Conservation (phyloP, 805 yeast species). For the Wickerhamomyces pijperi region DNA sequence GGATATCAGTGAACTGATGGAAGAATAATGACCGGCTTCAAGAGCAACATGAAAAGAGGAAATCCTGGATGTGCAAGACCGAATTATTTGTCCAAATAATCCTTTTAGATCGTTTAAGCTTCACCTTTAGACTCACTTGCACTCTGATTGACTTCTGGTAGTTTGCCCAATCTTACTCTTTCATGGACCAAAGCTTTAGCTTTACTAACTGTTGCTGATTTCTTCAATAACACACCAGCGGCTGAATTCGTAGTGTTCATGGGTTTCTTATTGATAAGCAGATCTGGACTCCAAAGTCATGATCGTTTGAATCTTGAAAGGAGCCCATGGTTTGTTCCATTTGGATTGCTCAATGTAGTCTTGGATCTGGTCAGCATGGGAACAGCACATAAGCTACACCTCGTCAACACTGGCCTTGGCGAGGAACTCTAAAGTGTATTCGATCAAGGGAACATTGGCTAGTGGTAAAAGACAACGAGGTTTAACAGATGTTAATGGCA, state of each 20-base stretch:
- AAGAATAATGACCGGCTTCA: no score
- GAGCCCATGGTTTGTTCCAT: constrained; percentile 62
- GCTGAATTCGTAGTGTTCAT: not conserved
- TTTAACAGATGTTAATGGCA: constrained; percentile 76
- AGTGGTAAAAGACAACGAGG: constrained; percentile 90
- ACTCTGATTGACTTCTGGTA: no score
- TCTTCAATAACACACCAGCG: no score
- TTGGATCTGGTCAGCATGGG: constrained; percentile 85
- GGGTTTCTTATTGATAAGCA: constrained; percentile 19
- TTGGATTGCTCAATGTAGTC: constrained; percentile 65
- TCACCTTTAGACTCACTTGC: no score
- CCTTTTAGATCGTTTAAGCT: no score
- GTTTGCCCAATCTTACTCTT: no score
- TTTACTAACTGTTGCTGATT: no score
- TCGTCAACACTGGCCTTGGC: constrained; percentile 87
- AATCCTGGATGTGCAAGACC: no score
- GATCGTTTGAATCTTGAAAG: constrained; percentile 71
- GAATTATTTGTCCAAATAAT: no score
- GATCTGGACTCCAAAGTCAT: constrained; percentile 80
- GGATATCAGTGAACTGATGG: no score
- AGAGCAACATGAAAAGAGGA: no score
- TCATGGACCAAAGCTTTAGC: no score
- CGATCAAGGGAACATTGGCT: constrained; percentile 88
- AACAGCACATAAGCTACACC: constrained; percentile 79
- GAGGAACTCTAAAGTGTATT: constrained; percentile 87